Conservation (phyloP, 129 eudicot species). For the Lactuca sativa region DNA sequence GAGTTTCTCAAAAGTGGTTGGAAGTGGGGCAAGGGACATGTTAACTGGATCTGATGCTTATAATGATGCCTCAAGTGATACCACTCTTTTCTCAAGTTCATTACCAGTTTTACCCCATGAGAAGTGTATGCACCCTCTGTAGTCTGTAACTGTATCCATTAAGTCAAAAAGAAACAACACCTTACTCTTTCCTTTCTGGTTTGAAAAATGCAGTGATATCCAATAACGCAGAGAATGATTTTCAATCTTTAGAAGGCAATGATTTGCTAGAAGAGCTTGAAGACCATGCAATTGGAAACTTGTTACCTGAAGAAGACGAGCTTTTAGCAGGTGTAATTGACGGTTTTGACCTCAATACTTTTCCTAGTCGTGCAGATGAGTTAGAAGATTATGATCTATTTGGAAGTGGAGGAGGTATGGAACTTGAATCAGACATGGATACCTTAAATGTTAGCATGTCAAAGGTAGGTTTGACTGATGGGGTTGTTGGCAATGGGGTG, state of each 20-base stretch:
- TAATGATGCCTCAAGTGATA: constrained; percentile 50
- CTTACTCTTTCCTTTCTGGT: constrained; percentile 20
- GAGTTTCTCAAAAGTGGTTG: constrained; percentile 45
- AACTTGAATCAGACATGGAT: constrained; percentile 72
- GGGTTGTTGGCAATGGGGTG: constrained; percentile 51
- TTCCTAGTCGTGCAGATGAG: constrained; percentile 61
- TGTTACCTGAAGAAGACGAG: constrained; percentile 92
- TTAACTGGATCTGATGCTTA: constrained; percentile 44
- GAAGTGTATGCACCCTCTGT: constrained; percentile 47
- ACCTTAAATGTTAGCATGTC: constrained; percentile 45
- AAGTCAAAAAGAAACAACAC: neutral
- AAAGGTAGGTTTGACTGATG: constrained; percentile 55
- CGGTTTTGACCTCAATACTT: constrained; percentile 45
- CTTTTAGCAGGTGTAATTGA: constrained; percentile 78
- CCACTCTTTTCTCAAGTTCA: constrained; percentile 73
- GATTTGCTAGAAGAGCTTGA: constrained; percentile 47
- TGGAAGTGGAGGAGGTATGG: constrained; percentile 94
- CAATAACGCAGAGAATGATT: constrained; percentile 32
- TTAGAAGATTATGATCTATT: constrained; percentile 79
- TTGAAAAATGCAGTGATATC: constrained; percentile 43
- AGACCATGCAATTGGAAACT: constrained; percentile 41
- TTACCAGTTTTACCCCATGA: constrained; percentile 84
- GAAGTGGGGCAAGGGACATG: constrained; percentile 37
- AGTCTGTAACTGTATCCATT: neutral
- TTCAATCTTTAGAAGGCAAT: constrained; percentile 37